Percentiles rank a stretch among this genome's conserved stretches.
phyloP scores from a whole-genome alignment of 306 rosid genomes.

The Fragaria nilgerrensis region DNA sequence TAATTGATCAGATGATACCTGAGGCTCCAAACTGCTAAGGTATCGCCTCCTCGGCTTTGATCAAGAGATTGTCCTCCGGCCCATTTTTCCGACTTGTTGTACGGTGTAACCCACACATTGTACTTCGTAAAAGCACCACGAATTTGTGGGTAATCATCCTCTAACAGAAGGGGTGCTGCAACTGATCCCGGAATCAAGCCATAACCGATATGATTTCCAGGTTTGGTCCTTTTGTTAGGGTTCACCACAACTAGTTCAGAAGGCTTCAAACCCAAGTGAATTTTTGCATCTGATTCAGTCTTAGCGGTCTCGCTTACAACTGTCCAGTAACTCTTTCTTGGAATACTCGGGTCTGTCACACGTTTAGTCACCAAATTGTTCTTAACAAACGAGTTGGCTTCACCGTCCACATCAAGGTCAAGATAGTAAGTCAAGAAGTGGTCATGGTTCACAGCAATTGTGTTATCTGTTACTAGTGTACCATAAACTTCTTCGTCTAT shows the following conservation, averaged over 20 bases:
- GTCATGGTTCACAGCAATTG: slow-evolving; percentile 4
- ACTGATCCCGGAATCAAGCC: slow-evolving; percentile 42
- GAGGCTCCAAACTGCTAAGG: slow-evolving; percentile 46
- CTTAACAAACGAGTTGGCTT: slow-evolving; percentile 10
- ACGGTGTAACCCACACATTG: slow-evolving; percentile 60
- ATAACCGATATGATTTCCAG: slow-evolving; percentile 50
- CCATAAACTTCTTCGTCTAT: slow-evolving; percentile 12
- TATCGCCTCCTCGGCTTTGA: slow-evolving; percentile 57
- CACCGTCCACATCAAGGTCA: slow-evolving; percentile 18
- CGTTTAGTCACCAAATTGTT: not conserved
- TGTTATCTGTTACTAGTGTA: slow-evolving; percentile 13
- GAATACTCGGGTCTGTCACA: slow-evolving; percentile 5
- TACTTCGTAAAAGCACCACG: slow-evolving; percentile 52
- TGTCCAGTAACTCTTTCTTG: slow-evolving; percentile 58
- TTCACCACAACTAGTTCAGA: slow-evolving; percentile 28
- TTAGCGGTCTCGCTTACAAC: slow-evolving; percentile 26
- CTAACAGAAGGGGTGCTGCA: slow-evolving; percentile 36
- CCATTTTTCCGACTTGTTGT: slow-evolving; percentile 69
- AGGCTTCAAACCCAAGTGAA: slow-evolving; percentile 29
- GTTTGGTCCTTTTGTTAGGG: slow-evolving; percentile 26
- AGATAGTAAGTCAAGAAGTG: slow-evolving; percentile 15
- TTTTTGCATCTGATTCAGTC: slow-evolving; percentile 42
- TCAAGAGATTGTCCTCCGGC: slow-evolving; percentile 46
- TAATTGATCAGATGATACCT: not conserved
- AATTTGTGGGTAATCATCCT: slow-evolving; percentile 54